Base-by-base conservation (phyloP, 495 filamentous ascomycete species). In the Penicillium verhagenii region DNA sequence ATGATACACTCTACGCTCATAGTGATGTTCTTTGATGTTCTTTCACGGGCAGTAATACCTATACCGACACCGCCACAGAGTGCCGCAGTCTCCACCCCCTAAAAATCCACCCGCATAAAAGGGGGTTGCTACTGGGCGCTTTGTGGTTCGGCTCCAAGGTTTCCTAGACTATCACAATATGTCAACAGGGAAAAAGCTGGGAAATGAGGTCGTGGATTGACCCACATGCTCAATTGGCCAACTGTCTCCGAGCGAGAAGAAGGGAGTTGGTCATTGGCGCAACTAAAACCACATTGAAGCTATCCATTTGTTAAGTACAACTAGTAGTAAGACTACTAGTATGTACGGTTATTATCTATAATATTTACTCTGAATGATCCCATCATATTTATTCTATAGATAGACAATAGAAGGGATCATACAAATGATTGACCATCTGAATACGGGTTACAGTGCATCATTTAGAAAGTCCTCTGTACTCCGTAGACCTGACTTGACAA, bases 61-160 rank as follows among this genome's bases (percentile, higher is more conserved):
- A 38, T 59, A 65, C 65, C 20, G 19, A 59, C 65, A 67, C 64
- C 61, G 61, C 65, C 65, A 65, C 64, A 57, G 16, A 43, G 11
- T 45, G 42, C 42, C 42, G 42, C 42, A 25, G 37, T 20, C 42
- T 33, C 33, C 45, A 38, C 61, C 54, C 64, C 64, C 55, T 59
- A 57, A 59, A 31, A 28, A 31, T 42, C 45, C 49, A 45, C 40
- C 49, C 50, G 40, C 57, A 54, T 58, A 52, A 60, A 68, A 58
- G 65, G 64, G 56, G 64, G 56, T 44, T 55, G 47, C 33, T 44
- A 5, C 8, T 20, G 9, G 18, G 7, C 19, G 14, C n/a, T n/a
- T 35, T n/a, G 33, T 35, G 33, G 33, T 35, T 16, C 33, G 21
- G 47, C 31, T 45, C 25, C 49, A 52, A 52, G 37, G 47, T 48